Percentiles rank a stretch among this genome's conserved stretches.
Conservation (phyloP, 2,329 filamentous ascomycete species). For the Pseudogymnoascus sp. region DNA sequence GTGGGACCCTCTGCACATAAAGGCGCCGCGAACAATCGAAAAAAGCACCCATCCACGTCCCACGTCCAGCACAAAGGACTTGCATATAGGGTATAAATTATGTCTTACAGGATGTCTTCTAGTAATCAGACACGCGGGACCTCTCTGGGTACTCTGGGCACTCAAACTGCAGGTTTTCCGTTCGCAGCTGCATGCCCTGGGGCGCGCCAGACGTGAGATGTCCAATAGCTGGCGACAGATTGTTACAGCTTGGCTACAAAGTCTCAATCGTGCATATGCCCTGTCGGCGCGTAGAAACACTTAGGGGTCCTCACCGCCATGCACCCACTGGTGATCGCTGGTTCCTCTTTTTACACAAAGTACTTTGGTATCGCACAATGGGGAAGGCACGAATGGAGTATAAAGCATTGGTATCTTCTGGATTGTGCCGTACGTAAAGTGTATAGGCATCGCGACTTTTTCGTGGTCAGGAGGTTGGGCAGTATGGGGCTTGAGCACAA, state of each 20-base stretch:
- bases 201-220: not conserved
- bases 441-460: not conserved
- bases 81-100: constrained; percentile 4
- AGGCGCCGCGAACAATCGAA: not conserved
- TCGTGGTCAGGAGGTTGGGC: not conserved
- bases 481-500: not conserved
- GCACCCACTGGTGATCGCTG: not conserved
- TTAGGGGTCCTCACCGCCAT: constrained; percentile 5
- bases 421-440: not conserved
- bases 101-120: constrained; percentile 1
- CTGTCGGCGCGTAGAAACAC: constrained; percentile 5
- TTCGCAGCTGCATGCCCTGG: not conserved
- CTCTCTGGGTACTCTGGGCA: not conserved
- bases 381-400: not conserved
- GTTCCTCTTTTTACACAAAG: not conserved
- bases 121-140: constrained; percentile 6
- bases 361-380: not conserved
- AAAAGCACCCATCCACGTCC: not conserved
- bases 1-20: constrained; percentile 1
- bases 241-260: not conserved
- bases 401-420: not conserved
- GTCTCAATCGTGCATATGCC: constrained; percentile 1
- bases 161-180: not conserved
- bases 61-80: not conserved
- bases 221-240: not conserved